Evolutionary conservation across 192 early-diverging fungal genomes (phyloP).

Genomic region (Gigaspora rosea): DNA sequence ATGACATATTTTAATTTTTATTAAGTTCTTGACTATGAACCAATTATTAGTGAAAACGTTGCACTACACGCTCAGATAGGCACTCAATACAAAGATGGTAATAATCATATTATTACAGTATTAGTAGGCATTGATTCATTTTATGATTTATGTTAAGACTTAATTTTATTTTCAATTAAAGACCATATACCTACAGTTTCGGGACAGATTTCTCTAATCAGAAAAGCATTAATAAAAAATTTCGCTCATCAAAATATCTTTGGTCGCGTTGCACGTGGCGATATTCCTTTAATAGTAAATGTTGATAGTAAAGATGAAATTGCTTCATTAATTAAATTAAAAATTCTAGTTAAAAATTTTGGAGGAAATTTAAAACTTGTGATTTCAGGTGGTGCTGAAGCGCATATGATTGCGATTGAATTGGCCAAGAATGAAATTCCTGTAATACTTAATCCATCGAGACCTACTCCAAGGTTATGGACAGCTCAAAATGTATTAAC

Average conservation of each 20-base stretch:
- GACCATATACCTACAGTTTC: conserved; percentile 51
- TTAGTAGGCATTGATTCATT: too few species aligned
- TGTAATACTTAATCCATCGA: conserved; percentile 64
- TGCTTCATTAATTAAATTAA: conserved; percentile 61
- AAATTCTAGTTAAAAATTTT: conserved; percentile 44
- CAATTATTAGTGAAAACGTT: conserved; percentile 46
- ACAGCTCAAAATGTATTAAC: conserved; percentile 62
- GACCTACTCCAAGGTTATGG: conserved; percentile 66
- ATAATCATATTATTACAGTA: neutral
- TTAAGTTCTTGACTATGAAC: conserved; percentile 38
- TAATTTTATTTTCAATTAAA: conserved; percentile 33
- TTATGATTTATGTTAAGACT: too few species aligned
- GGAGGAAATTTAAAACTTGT: conserved; percentile 49
- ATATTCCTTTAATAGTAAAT: conserved; percentile 51
- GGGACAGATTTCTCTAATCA: conserved; percentile 51
- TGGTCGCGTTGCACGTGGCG: conserved; percentile 45
- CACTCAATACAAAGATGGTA: conserved; percentile 4
- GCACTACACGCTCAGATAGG: conserved; percentile 67
- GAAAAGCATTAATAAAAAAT: conserved; percentile 46
- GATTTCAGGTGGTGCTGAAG: conserved; percentile 70
- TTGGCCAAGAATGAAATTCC: conserved; percentile 58
- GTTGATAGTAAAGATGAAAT: conserved; percentile 67
- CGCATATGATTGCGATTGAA: conserved; percentile 61
- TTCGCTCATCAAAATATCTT: conserved; percentile 37
- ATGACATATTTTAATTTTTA: too few species aligned